These are phyloP conservation scores for Yamadazyma paraphyllophila DNA, from an alignment of 805 yeast genomes.

Conservation along the genomic window DNA sequence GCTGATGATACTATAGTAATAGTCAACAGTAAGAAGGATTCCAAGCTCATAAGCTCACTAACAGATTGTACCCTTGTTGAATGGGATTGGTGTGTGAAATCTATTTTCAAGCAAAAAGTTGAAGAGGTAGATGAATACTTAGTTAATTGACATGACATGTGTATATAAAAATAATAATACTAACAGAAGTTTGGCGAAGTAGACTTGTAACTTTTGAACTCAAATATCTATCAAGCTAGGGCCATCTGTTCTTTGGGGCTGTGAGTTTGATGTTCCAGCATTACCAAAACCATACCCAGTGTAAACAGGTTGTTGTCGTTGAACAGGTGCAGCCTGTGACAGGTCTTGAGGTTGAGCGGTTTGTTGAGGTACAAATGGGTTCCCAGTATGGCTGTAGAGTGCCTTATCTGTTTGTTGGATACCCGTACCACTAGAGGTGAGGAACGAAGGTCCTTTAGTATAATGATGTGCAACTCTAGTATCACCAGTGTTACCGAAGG, in stretches of 20 bases:
- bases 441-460: conserved; percentile 74
- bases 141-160: conserved; percentile 2
- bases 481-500: conserved; percentile 86
- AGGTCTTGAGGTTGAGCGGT: conserved; percentile 27
- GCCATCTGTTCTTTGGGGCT: conserved; percentile 31
- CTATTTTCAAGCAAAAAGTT: conserved; percentile 49
- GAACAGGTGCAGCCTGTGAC: conserved; percentile 19
- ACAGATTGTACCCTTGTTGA: conserved; percentile 39
- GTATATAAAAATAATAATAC: conserved; percentile 5
- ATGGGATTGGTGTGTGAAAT: conserved; percentile 64
- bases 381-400: conserved; percentile 43
- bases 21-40: conserved; percentile 38
- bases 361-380: conserved; percentile 67
- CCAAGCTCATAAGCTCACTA: conserved; percentile 23
- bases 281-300: conserved; percentile 97
- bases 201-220: conserved; percentile 2
- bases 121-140: conserved; percentile 20
- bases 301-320: conserved; percentile 46
- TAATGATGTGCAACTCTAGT: conserved; percentile 89
- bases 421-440: conserved; percentile 89
- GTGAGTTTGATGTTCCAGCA: conserved; percentile 38
- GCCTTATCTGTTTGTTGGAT: conserved; percentile 40
- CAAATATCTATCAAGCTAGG: conserved; percentile 48
- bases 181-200: conserved; percentile 2
- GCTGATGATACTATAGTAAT: conserved; percentile 18